Conservation (phyloP, 176 grass and related monocot genomes). For the Saccharum spontaneum region DNA sequence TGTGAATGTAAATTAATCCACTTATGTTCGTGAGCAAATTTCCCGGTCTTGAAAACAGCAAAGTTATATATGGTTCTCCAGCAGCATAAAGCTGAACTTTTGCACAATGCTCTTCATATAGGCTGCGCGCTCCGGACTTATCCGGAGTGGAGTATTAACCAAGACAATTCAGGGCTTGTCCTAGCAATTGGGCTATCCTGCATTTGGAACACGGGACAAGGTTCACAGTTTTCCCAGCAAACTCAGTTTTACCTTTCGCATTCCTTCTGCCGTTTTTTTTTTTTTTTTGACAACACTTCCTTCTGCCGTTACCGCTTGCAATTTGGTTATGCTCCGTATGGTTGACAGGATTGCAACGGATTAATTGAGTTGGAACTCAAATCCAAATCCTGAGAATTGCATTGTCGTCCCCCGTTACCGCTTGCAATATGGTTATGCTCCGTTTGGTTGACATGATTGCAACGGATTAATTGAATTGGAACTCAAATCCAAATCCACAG, state of each 20-base stretch:
- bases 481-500: neutral
- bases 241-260: too few species aligned
- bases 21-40: neutral
- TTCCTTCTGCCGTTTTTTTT: too few species aligned
- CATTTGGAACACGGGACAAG: too few species aligned
- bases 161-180: neutral
- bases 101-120: neutral
- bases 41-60: neutral
- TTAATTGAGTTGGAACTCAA: neutral
- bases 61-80: neutral
- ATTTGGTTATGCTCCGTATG: too few species aligned
- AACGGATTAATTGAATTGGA: neutral
- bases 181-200: neutral
- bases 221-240: too few species aligned
- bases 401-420: neutral
- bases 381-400: neutral
- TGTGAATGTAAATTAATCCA: slow-evolving; percentile 9
- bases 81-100: neutral
- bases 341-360: too few species aligned
- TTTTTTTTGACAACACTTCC: too few species aligned
- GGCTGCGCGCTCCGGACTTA: neutral
- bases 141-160: neutral
- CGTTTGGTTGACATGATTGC: too few species aligned
- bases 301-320: too few species aligned
- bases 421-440: too few species aligned